Percentiles rank a stretch among this genome's conserved stretches.
phyloP scores from a whole-genome alignment of 768 basidiomycete genomes.

The Lentinula edodes region DNA sequence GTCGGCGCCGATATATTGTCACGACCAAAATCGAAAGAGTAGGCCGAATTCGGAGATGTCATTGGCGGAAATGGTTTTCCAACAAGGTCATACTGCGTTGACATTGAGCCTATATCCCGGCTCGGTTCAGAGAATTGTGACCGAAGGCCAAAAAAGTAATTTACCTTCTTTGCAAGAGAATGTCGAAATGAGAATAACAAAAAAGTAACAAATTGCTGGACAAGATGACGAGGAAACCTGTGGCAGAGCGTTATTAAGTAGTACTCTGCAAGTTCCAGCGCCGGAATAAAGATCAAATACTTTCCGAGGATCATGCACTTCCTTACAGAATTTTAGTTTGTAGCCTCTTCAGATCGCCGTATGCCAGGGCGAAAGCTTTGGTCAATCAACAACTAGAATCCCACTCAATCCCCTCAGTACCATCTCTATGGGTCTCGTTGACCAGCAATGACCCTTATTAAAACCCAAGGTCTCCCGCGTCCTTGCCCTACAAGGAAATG shows the following conservation, averaged over 20 bases:
- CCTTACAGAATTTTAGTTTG: not conserved
- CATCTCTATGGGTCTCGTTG: not conserved
- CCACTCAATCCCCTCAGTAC: slow-evolving; percentile 4
- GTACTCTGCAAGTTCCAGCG: not conserved
- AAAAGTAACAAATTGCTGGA: not conserved
- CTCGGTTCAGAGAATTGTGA: not conserved
- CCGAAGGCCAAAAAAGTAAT: not conserved
- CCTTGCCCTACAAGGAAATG: slow-evolving; percentile 1
- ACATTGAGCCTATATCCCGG: not conserved
- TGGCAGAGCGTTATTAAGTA: not conserved
- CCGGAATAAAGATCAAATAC: not conserved
- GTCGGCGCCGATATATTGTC: not conserved
- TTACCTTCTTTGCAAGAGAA: not conserved
- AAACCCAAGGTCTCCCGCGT: not conserved
- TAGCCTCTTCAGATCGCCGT: not conserved
- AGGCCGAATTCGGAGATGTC: not conserved
- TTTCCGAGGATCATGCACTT: not conserved
- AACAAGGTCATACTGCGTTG: not conserved
- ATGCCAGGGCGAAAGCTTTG: not conserved
- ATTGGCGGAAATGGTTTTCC: not conserved
- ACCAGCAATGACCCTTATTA: not conserved
- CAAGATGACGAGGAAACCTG: not conserved
- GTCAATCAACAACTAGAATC: not conserved
- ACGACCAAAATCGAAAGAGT: not conserved
- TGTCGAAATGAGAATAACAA: not conserved